Conservation (phyloP, 306 rosid genomes). For the Corylus americana region DNA sequence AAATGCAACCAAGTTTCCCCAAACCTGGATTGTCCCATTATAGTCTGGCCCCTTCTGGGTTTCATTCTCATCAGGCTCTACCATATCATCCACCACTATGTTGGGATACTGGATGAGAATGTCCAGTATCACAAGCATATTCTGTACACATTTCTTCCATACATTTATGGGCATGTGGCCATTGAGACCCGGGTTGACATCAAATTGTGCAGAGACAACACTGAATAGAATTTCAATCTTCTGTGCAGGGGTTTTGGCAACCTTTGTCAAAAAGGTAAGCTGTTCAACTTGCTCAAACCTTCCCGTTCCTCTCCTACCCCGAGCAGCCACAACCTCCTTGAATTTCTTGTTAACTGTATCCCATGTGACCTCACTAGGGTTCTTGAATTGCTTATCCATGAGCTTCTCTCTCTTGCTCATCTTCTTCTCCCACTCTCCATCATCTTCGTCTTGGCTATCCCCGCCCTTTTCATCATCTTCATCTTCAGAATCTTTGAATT, state of each 20-base stretch:
- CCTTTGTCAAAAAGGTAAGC: conserved; percentile 89
- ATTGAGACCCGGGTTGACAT: conserved; percentile 89
- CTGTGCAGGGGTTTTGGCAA: conserved; percentile 98
- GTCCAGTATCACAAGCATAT: conserved; percentile 83
- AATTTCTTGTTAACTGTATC: conserved; percentile 89
- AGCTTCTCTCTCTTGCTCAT: conserved; percentile 78
- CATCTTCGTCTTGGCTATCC: conserved; percentile 34
- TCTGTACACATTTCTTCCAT: conserved; percentile 94
- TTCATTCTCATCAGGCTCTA: conserved; percentile 86
- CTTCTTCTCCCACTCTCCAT: conserved; percentile 66
- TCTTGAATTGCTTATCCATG: conserved; percentile 76
- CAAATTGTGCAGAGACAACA: conserved; percentile 94
- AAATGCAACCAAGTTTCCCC: conserved; percentile 96
- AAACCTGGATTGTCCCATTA: conserved; percentile 69
- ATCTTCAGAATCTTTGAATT: conserved; percentile 49
- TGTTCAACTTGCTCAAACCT: conserved; percentile 96
- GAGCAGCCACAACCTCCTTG: conserved; percentile 93
- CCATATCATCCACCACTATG: conserved; percentile 78
- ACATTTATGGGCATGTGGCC: conserved; percentile 94
- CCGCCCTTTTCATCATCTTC: conserved; percentile 38
- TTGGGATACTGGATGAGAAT: conserved; percentile 75
- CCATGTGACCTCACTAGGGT: conserved; percentile 96
- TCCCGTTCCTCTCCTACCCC: conserved; percentile 96
- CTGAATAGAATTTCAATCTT: conserved; percentile 90
- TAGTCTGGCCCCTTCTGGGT: conserved; percentile 79